Evolutionary conservation across 345 rosid species (phyloP).

Genomic region (Dipteronia dyeriana): DNA sequence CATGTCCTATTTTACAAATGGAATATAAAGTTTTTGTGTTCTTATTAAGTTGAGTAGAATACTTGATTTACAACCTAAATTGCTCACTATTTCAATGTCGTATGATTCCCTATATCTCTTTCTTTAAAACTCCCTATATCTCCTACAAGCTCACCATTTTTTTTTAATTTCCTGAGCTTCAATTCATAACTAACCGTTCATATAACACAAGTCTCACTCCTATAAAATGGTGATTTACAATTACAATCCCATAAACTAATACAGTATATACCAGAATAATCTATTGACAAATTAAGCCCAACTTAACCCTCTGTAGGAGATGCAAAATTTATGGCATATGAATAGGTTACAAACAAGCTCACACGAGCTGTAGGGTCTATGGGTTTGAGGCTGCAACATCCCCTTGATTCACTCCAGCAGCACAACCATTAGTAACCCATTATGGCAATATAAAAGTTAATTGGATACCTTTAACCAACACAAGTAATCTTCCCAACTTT

Average conservation of each 20-base stretch:
- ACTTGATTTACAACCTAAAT: too few relatives aligned
- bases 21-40: too few relatives aligned
- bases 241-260: too few relatives aligned
- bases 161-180: not conserved
- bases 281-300: not conserved
- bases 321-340: not conserved
- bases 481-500: not conserved
- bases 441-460: too few relatives aligned
- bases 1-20: too few relatives aligned
- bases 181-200: not conserved
- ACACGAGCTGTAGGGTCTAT: not conserved
- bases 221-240: not conserved
- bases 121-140: too few relatives aligned
- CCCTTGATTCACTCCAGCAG: not conserved
- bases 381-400: conserved; percentile 9
- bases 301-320: not conserved
- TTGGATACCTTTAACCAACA: not conserved
- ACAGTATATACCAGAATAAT: not conserved
- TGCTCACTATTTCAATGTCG: too few relatives aligned
- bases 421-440: not conserved
- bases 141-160: too few relatives aligned
- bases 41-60: too few relatives aligned
- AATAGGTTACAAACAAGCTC: not conserved
- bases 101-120: too few relatives aligned
- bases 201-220: not conserved